These are phyloP conservation scores for Holtermannia corniformis DNA, from an alignment of 768 basidiomycete species.

Conservation along the genomic window DNA sequence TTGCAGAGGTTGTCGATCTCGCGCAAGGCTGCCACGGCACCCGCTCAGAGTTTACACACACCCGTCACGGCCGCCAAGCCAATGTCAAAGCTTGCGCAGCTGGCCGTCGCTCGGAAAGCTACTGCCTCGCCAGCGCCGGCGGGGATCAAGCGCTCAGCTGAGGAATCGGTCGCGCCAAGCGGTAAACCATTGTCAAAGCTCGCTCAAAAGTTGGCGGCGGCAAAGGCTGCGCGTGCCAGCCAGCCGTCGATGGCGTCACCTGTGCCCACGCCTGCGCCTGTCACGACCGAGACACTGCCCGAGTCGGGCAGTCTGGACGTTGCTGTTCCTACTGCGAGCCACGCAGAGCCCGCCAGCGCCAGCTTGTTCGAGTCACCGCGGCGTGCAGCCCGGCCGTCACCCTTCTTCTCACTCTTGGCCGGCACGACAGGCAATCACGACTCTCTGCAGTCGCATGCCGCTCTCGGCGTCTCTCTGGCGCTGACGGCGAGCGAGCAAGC, in stretches of 20 bases:
- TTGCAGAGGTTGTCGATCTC: conserved; percentile 47
- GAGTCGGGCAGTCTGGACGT: too few relatives aligned
- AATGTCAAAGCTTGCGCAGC: conserved; percentile 39
- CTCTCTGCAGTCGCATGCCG: background rate
- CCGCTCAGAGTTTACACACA: conserved; percentile 22
- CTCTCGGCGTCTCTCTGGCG: background rate
- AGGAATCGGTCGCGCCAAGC: background rate
- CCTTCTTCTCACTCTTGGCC: conserved; percentile 34
- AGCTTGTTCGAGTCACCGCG: background rate
- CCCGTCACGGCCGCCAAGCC: conserved; percentile 33
- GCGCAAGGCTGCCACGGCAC: conserved; percentile 51
- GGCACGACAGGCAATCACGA: background rate
- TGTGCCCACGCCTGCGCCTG: background rate
- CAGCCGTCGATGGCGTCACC: conserved; percentile 1
- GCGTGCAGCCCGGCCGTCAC: conserved; percentile 7
- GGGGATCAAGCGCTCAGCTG: background rate
- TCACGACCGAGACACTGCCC: too few relatives aligned
- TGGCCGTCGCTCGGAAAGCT: conserved; percentile 37
- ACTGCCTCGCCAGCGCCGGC: background rate
- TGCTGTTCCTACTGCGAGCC: too few relatives aligned
- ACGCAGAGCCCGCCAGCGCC: too few relatives aligned
- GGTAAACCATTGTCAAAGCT: conserved; percentile 44
- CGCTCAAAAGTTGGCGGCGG: conserved; percentile 36
- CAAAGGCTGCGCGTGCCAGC: conserved; percentile 31
- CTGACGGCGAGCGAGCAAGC: background rate